These are phyloP conservation scores for Rhynchosporium secalis DNA, from an alignment of 2,329 filamentous ascomycete species.

Conservation along the genomic window DNA sequence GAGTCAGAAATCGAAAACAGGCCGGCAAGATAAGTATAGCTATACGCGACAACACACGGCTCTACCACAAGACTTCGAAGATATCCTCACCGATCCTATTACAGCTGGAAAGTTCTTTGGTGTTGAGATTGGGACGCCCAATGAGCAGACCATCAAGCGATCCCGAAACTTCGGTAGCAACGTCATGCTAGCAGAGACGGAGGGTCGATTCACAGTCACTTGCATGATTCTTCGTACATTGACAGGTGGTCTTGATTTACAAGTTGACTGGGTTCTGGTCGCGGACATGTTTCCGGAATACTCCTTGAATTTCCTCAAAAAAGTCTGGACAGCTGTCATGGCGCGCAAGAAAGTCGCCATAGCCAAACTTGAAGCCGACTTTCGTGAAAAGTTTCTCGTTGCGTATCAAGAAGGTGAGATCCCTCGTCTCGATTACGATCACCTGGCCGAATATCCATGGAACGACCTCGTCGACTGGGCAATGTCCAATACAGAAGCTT, in stretches of 20 bases:
- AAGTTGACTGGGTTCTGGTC: slow-evolving; percentile 62
- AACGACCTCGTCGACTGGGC: slow-evolving; percentile 65
- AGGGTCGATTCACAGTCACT: slow-evolving; percentile 54
- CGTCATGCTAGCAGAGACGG: slow-evolving; percentile 44
- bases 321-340: slow-evolving; percentile 55
- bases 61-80: slow-evolving; percentile 33
- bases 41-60: slow-evolving; percentile 31
- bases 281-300: slow-evolving; percentile 56
- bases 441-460: slow-evolving; percentile 69
- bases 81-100: slow-evolving; percentile 26
- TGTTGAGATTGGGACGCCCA: slow-evolving; percentile 27
- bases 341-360: slow-evolving; percentile 51
- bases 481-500: slow-evolving; percentile 44
- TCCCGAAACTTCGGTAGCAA: slow-evolving; percentile 37
- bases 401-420: slow-evolving; percentile 66
- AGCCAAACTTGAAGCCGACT: slow-evolving; percentile 58
- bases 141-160: slow-evolving; percentile 27
- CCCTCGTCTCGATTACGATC: slow-evolving; percentile 61
- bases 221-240: slow-evolving; percentile 59
- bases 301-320: slow-evolving; percentile 52
- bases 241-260: slow-evolving; percentile 59
- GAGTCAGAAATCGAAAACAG: background rate
- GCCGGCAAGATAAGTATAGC: slow-evolving; percentile 14
- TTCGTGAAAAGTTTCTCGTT: slow-evolving; percentile 63
- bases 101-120: slow-evolving; percentile 26